Evolutionary conservation across 768 basidiomycete species (phyloP), one percentile per base, ranked within the genome.

Genomic region (Cubamyces lactineus): DNA sequence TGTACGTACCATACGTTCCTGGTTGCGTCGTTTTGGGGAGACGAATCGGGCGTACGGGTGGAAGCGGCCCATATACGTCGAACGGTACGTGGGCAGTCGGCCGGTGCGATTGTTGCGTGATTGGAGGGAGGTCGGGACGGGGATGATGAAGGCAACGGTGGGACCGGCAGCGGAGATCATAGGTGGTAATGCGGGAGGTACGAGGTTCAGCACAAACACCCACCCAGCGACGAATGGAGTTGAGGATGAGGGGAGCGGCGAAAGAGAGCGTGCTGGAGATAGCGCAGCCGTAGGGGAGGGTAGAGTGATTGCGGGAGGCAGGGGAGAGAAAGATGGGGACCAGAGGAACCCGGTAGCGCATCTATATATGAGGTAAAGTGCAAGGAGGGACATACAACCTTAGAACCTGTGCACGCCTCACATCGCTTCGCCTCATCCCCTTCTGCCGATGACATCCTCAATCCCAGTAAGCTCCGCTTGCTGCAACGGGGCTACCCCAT

Each of bases 61-160:
- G 45, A 39, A 61, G 17, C 59, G 51, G 3, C 47, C 24, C 23
- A 61, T n/a, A 15, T 61, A 45, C 4, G 52, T 38, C 43, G 52
- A 38, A 28, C 59, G 59, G 39, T 61, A 61, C 12, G 59, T 38
- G 1, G 59, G 59, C 12, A 61, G 53, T 26, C 59, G 23, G 17
- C 28, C 34, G 9, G 51, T 46, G 16, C 17, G 39, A 15, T 9
- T 16, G 57, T 40, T 58, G 40, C 57, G 57, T 6, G 47, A 11
- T n/a, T 41, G 19, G 17, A 23, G 48, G 17, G 5, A 4, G 26
- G 47, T 43, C 16, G 34, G n/a, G 28, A 45, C 41, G 49, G 17
- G 28, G 40, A 48, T 3, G 24, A 50, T 11, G 48, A 26, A 42
- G 24, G 48, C 39, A 21, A 42, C 42, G 7, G 57, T 24, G 4